Evolutionary conservation across 176 grass and related monocot genomes (phyloP), one percentile per base, ranked within the genome.

Genomic region (Phoenix dactylifera): DNA sequence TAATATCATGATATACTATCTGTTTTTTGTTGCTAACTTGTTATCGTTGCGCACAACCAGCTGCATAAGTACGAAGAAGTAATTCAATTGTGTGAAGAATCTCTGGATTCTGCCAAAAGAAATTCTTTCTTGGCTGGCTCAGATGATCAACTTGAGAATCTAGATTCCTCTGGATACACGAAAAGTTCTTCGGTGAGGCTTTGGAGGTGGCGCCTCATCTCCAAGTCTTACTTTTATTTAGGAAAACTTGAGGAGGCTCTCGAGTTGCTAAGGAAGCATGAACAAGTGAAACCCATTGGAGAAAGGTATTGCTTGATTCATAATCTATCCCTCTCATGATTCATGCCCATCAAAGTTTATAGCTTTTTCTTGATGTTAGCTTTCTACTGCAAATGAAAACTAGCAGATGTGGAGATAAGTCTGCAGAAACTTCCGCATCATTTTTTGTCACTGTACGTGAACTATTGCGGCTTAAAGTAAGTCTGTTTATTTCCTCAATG

Each of bases 211-310:
- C 35, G 2, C 35, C 35, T 44, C 35, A 44, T 44, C 6, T 44
- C 75, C 9, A 90, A 86, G 70, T 86, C 87, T 15, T 90, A 83
- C 82, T 90, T 90, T 59, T 86, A 79, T 65, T 78, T 77, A 72
- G 87, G 82, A 72, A 90, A 82, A 59, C 75, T 90, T 61, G 87
- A 90, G 35, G 79, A 90, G 60, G 75, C 87, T 59, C 55, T 82
- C 61, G 74, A 74, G 57, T 74, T 76, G 30, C 26, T 86, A 62
- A 90, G 72, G 59, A 90, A 72, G 60, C 55, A 77, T 57, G 71
- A 70, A 25, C 75, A 82, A 76, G 60, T 65, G 67, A 60, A 63
- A 64, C 28, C 70, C 16, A 71, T 29, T 54, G 61, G 19, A 24
- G 59, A 62, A 63, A 54, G 71, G 71, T 74, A 62, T 15, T 24